Evolutionary conservation across 2,329 filamentous ascomycete genomes (phyloP), one percentile per base, ranked within the genome.

Genomic region (Exophiala mesophila): DNA sequence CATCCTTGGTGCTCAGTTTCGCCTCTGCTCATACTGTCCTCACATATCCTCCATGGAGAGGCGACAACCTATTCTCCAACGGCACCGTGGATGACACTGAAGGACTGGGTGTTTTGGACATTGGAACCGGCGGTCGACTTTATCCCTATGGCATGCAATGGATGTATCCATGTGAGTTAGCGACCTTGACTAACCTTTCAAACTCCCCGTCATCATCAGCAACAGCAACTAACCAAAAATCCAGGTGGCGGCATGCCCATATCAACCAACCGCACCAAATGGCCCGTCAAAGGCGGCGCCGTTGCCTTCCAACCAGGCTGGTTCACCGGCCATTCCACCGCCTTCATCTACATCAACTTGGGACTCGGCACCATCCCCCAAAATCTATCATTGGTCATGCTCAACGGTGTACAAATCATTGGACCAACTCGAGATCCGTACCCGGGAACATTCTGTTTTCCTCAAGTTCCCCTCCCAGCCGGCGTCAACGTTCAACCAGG

Each of bases 81-180:
- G 79, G 78, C 2, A 80, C 76, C 3, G 56, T 70, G 17, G 57
- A 63, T 23, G 64, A 69, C 10, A 56, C 66, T n/a, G 61, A 60
- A 31, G 69, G 69, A 9, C 55, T 80, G 3, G 73, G 72, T 4
- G 68, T 66, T 19, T 68, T 63, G 41, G 62, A 59, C 24, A 57
- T 61, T 13, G 56, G 61, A 24, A 73, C 73, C 40, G 68, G 65
- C 16, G 68, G 69, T 12, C 57, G 61, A 13, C 59, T 67, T 1
- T 92, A 79, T 55, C 88, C 88, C 2, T 94, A 85, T 55, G 89
- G 88, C 67, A 90, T 92, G 85, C 85, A 94, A 70, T 96, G 88
- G 88, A 80, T 82, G 63, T 95, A 94, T 71, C 88, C 89, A 65
- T 96, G 88, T 95, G 72, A 69, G 86, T 71, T 39, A 37, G 35